Conservation (phyloP, 352 stramenopile genomes). For the Lagenidium giganteum region DNA sequence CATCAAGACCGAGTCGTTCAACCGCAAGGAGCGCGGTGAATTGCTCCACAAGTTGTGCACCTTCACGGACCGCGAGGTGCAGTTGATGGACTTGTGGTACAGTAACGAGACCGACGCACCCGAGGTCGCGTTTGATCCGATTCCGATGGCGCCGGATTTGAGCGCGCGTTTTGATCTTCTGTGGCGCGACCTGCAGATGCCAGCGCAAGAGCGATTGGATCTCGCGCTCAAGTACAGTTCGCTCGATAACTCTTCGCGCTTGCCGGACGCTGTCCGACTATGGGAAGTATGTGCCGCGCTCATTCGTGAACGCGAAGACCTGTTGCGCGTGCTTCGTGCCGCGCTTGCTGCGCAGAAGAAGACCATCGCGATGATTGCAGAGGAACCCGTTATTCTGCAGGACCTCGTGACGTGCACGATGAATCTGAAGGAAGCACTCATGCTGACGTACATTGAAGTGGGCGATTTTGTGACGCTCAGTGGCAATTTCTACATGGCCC, state of each 20-base stretch:
- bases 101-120: constrained; percentile 34
- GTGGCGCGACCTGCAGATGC: constrained; percentile 62
- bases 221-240: constrained; percentile 76
- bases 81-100: constrained; percentile 65
- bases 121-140: constrained; percentile 42
- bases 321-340: constrained; percentile 29
- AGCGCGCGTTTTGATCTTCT: constrained; percentile 61
- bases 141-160: constrained; percentile 52
- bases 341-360: constrained; percentile 18
- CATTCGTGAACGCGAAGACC: constrained; percentile 56
- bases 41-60: constrained; percentile 36
- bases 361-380: constrained; percentile 23
- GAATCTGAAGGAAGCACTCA: constrained; percentile 43
- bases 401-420: constrained; percentile 29
- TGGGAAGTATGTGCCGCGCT: constrained; percentile 50
- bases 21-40: constrained; percentile 34
- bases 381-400: constrained; percentile 42
- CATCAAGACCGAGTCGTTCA: constrained; percentile 30
- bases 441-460: constrained; percentile 64
- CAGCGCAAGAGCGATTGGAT: constrained; percentile 55
- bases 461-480: constrained; percentile 64
- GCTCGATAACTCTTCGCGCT: constrained; percentile 37
- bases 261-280: constrained; percentile 54
- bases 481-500: constrained; percentile 64
- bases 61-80: constrained; percentile 46